phyloP scores from a whole-genome alignment of 768 basidiomycete species.

The Auriculariales sp. region DNA sequence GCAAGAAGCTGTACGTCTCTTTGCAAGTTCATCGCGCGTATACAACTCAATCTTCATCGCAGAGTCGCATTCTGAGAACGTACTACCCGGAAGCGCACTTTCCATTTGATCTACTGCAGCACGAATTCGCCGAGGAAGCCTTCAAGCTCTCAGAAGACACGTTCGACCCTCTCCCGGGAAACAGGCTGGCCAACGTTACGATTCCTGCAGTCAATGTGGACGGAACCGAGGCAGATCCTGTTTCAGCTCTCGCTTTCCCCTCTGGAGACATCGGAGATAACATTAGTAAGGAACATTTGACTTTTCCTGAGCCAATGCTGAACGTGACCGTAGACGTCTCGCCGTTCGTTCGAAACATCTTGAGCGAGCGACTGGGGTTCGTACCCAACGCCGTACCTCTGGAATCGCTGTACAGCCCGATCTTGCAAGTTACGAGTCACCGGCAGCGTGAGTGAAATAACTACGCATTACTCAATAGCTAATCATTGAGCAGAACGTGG shows the following conservation, averaged over 20 bases:
- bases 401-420: constrained; percentile 47
- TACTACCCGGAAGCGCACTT: constrained; percentile 62
- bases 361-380: constrained; percentile 17
- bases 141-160: constrained; percentile 17
- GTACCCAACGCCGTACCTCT: constrained; percentile 27
- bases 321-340: constrained; percentile 31
- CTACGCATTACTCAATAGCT: no score
- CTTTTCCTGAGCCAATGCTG: background rate
- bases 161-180: constrained; percentile 48
- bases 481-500: no score
- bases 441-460: no score
- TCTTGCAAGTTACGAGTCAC: constrained; percentile 44
- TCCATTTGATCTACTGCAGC: constrained; percentile 48
- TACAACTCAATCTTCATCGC: background rate
- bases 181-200: constrained; percentile 29
- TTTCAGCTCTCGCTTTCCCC: constrained; percentile 37
- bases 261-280: constrained; percentile 44
- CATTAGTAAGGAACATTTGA: constrained; percentile 33
- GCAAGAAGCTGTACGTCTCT: constrained; percentile 46
- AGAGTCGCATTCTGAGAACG: constrained; percentile 63
- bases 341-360: constrained; percentile 15
- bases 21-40: background rate
- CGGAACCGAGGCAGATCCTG: constrained; percentile 13
- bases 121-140: constrained; percentile 35
- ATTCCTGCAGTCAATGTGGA: constrained; percentile 13